Evolutionary conservation across 1,284 basidiomycete genomes (phyloP), one percentile per base, ranked within the genome.

Genomic region (Rhizoctonia solani): DNA sequence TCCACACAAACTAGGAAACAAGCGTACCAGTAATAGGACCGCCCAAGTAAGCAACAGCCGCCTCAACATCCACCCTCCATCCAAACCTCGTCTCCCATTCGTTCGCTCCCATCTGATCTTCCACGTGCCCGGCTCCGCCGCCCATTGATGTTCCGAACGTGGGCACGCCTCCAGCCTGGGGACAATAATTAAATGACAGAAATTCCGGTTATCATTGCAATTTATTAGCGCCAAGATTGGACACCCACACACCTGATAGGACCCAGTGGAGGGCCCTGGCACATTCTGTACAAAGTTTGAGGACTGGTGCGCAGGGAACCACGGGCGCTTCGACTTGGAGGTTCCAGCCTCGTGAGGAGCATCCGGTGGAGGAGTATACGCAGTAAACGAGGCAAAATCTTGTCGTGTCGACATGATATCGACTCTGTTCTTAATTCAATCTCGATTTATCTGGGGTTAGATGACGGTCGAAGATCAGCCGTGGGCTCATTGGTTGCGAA

Each of bases 41-140:
- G 0, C 89, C 77, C 0, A 91, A 66, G 74, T 93, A 92, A 1
- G 87, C 82, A 66, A 82, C 81, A 1, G 87, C 87, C 21, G 89
- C 85, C 69, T 90, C 79, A 19, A 88, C 66, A 75, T 93, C 88
- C 8, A 92, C 85, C 69, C 89, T 81, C 80, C 85, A 81, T 14
- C 86, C 86, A 73, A 85, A 85, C 52, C 85, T 79, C 30, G 87
- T 89, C 78, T 89, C 87, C 87, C 89, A 92, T 68, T 83, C 83
- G 70, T 85, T 89, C 34, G 78, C 79, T 19, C 80, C 80, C 13
- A 78, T 79, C 52, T 82, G 83, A 13, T 80, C 79, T 16, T 83
- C 77, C 29, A 52, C 68, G n/a, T 66, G 65, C 49, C 80, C 81
- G 46, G 72, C 73, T 29, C 78, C 71, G 19, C 71, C 75, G 30